Evolutionary conservation across 768 basidiomycete genomes (phyloP).

Genomic region (Mycena galopus): DNA sequence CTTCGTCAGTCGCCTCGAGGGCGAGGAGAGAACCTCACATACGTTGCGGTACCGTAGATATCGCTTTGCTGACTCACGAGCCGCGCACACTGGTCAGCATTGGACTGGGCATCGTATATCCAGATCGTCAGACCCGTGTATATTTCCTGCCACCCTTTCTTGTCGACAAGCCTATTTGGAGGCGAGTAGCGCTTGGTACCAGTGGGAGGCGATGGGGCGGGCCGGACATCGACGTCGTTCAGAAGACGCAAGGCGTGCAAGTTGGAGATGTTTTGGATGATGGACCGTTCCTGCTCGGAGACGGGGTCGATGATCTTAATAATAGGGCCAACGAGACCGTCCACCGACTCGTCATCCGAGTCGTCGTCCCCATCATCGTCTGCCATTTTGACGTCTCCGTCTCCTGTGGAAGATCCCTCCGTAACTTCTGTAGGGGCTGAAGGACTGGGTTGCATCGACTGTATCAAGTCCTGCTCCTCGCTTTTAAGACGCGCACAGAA

Average conservation of each 20-base stretch:
- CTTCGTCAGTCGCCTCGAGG: slow-evolving; percentile 11
- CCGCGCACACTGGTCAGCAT: slow-evolving; percentile 74
- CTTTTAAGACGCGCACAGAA: slow-evolving; percentile 65
- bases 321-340: slow-evolving; percentile 50
- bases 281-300: slow-evolving; percentile 53
- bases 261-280: slow-evolving; percentile 70
- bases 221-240: slow-evolving; percentile 77
- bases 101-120: slow-evolving; percentile 81
- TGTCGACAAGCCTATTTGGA: slow-evolving; percentile 71
- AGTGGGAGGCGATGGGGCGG: slow-evolving; percentile 60
- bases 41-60: slow-evolving; percentile 85
- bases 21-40: slow-evolving; percentile 44
- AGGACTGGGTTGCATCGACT: slow-evolving; percentile 29
- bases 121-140: slow-evolving; percentile 78
- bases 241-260: slow-evolving; percentile 74
- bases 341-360: slow-evolving; percentile 45
- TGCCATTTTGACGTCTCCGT: slow-evolving; percentile 41
- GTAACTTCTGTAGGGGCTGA: slow-evolving; percentile 12
- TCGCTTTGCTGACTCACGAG: slow-evolving; percentile 74
- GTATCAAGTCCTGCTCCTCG: slow-evolving; percentile 69
- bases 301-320: slow-evolving; percentile 67
- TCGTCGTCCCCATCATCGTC: slow-evolving; percentile 48
- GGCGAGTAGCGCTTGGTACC: slow-evolving; percentile 61
- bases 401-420: slow-evolving; percentile 27
- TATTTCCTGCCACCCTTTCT: slow-evolving; percentile 77